Conservation (phyloP, 257 asterid species). For the Orobanche coerulescens region DNA sequence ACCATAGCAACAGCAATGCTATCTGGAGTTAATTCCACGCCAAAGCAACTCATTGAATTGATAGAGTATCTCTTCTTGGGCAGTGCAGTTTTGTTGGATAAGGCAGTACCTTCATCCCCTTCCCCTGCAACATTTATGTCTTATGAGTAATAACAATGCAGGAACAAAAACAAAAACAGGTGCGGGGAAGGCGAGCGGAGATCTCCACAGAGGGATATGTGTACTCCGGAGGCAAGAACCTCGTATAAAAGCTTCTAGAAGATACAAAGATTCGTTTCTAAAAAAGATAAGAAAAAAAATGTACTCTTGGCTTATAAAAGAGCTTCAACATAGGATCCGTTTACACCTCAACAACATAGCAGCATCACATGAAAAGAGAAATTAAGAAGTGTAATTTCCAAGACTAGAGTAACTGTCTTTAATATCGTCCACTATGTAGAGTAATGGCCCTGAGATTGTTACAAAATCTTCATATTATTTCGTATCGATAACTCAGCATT, state of each 20-base stretch:
- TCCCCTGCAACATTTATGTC: conserved; percentile 51
- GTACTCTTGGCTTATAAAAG: neutral
- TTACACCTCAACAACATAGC: neutral
- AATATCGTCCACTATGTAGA: neutral
- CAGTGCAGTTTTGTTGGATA: conserved; percentile 35
- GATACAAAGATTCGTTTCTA: neutral
- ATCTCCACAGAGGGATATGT: neutral
- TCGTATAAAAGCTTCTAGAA: neutral
- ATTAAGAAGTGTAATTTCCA: neutral
- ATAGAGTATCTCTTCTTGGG: conserved; percentile 55
- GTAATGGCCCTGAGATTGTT: neutral
- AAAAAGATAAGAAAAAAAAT: neutral
- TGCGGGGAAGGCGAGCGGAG: neutral
- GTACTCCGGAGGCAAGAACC: too few species aligned
- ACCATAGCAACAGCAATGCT: conserved; percentile 97
- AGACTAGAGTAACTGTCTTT: neutral
- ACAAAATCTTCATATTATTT: neutral
- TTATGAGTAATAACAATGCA: conserved; percentile 10
- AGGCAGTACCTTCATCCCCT: conserved; percentile 47
- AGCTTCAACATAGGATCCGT: neutral
- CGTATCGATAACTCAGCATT: neutral
- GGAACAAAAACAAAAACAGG: neutral
- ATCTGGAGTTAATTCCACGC: conserved; percentile 88
- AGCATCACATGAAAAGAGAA: neutral
- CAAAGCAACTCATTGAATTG: conserved; percentile 51